phyloP scores from a whole-genome alignment of 179 eudicot species.

The Patellifolia procumbens region DNA sequence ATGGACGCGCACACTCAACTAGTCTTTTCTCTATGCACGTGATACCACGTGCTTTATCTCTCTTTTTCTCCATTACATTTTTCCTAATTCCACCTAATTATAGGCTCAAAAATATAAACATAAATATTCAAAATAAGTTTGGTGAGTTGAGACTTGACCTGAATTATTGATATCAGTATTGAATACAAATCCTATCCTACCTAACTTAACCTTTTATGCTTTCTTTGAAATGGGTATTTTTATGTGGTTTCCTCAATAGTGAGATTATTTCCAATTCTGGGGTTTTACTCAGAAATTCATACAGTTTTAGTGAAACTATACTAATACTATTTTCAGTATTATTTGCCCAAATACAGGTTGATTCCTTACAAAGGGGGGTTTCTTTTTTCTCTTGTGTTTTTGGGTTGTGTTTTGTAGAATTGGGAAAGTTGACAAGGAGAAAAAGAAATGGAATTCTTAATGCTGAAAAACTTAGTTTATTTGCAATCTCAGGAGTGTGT shows the following conservation, averaged over 20 bases:
- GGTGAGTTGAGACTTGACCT: too few relatives aligned
- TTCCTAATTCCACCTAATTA: background rate
- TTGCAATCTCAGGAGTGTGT: constrained; percentile 51
- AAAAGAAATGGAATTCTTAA: constrained; percentile 21
- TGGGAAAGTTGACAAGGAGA: background rate
- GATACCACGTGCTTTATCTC: constrained; percentile 28
- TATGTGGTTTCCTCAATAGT: background rate
- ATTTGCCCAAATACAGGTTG: too few relatives aligned
- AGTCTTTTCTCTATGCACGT: constrained; percentile 19
- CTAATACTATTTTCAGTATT: background rate
- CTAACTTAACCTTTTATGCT: constrained; percentile 5
- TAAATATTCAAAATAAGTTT: too few relatives aligned
- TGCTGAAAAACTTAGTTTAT: constrained; percentile 17
- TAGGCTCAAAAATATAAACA: too few relatives aligned
- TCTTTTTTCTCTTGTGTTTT: too few relatives aligned
- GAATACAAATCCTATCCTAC: too few relatives aligned
- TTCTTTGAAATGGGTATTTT: background rate
- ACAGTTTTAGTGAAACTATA: too few relatives aligned
- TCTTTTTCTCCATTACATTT: constrained; percentile 9
- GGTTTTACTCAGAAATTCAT: background rate
- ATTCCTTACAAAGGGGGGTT: too few relatives aligned
- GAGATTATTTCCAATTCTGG: background rate
- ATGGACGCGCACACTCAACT: constrained; percentile 14
- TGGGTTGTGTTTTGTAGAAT: too few relatives aligned
- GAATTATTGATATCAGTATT: too few relatives aligned